A percentile compares a stretch with the other conserved stretches of the same genome.
phyloP scores from a whole-genome alignment of 768 basidiomycete genomes.

The Obba rivulosa region DNA sequence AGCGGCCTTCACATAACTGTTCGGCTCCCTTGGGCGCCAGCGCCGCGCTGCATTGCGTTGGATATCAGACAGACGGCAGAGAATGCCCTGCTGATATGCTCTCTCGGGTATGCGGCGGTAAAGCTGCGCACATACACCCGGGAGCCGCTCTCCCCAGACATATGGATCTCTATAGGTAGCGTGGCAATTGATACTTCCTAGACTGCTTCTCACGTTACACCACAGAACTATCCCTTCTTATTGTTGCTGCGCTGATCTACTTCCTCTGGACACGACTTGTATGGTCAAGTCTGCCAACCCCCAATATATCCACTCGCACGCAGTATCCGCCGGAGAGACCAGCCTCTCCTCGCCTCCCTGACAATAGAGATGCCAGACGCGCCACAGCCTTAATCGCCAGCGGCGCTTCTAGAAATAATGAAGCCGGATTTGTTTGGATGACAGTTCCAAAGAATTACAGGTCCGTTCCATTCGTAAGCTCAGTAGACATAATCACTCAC shows the following conservation, averaged over 20 bases:
- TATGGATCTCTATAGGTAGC: constrained; percentile 48
- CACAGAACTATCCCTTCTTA: constrained; percentile 55
- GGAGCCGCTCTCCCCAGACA: constrained; percentile 27
- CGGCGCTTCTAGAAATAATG: constrained; percentile 34
- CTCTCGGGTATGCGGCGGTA: constrained; percentile 50
- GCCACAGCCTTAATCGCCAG: constrained; percentile 15
- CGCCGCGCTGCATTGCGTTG: constrained; percentile 44
- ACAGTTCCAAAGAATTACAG: constrained; percentile 85
- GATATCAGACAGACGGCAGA: constrained; percentile 62
- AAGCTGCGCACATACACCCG: constrained; percentile 33
- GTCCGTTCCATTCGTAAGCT: constrained; percentile 29
- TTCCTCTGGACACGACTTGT: constrained; percentile 56
- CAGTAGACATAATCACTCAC: neutral
- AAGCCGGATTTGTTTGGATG: constrained; percentile 83
- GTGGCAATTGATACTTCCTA: neutral
- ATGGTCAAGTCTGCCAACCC: constrained; percentile 24
- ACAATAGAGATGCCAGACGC: constrained; percentile 44
- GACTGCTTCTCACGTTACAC: neutral
- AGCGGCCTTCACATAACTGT: constrained; percentile 40
- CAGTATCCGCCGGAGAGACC: constrained; percentile 14
- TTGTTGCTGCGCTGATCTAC: constrained; percentile 53
- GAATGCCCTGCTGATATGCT: constrained; percentile 57
- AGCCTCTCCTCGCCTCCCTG: constrained; percentile 39
- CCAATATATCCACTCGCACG: constrained; percentile 9
- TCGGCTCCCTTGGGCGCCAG: constrained; percentile 36